These are phyloP conservation scores for Fusarium albosuccineum DNA, from an alignment of 2,329 filamentous ascomycete species.

Conservation along the genomic window DNA sequence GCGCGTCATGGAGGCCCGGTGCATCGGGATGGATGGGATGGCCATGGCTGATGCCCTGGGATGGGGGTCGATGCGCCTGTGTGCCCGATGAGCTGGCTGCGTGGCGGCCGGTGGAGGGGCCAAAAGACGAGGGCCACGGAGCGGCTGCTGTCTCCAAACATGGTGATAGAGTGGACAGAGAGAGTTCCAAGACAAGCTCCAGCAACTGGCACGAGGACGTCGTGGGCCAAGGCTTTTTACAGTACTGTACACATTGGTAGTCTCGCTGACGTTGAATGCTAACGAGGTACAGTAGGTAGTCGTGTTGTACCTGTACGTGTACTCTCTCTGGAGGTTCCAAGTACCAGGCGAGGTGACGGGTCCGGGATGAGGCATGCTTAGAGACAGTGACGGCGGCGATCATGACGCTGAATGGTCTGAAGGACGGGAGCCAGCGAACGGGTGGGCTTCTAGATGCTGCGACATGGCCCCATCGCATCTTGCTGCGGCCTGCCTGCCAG, in stretches of 20 bases:
- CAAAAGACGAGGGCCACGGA: conserved; percentile 29
- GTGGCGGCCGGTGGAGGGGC: conserved; percentile 21
- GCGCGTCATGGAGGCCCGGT: conserved; percentile 42
- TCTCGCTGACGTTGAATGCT: conserved; percentile 26
- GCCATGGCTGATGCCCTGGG: conserved; percentile 24
- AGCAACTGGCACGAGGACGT: conserved; percentile 22
- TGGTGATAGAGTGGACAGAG: neutral
- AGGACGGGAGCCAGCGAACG: conserved; percentile 42
- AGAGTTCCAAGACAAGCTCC: conserved; percentile 8
- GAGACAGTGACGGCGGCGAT: conserved; percentile 41
- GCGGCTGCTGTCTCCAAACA: conserved; percentile 23
- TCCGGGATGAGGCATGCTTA: conserved; percentile 39
- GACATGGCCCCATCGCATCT: conserved; percentile 38
- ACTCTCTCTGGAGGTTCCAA: conserved; percentile 17
- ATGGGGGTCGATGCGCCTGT: conserved; percentile 24
- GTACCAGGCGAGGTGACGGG: conserved; percentile 27
- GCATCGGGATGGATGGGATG: conserved; percentile 33
- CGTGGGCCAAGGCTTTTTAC: conserved; percentile 8
- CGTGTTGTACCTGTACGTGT: conserved; percentile 24
- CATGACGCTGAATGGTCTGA: conserved; percentile 41
- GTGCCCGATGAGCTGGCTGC: conserved; percentile 38
- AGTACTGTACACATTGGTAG: conserved; percentile 8
- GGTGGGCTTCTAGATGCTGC: conserved; percentile 39
- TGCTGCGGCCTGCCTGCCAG: conserved; percentile 28
- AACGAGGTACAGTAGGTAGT: no score